Percentiles rank a stretch among this genome's conserved stretches.
Evolutionary conservation across 352 stramenopile species (phyloP).

Genomic region (Bremia lactucae): DNA sequence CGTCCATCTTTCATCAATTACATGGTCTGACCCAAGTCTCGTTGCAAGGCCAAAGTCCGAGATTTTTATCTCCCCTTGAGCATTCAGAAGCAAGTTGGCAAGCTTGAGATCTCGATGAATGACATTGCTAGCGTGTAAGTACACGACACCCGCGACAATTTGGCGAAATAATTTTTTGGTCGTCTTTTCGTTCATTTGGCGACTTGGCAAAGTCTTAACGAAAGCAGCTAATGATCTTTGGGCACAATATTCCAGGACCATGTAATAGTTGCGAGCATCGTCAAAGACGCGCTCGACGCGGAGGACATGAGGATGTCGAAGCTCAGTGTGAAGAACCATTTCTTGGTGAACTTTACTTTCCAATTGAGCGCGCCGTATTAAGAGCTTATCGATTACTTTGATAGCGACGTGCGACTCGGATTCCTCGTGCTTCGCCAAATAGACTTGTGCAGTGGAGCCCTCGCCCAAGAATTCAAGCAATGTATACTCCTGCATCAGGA

Average conservation of each 20-base stretch:
- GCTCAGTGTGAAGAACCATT: conserved; percentile 52
- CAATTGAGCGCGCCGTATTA: conserved; percentile 45
- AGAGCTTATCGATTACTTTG: conserved; percentile 78
- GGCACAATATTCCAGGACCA: conserved; percentile 59
- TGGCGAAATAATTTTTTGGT: conserved; percentile 46
- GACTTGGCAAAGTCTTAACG: conserved; percentile 22
- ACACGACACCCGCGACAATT: conserved; percentile 37
- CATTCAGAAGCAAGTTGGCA: conserved; percentile 57
- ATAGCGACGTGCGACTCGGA: conserved; percentile 39
- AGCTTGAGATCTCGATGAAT: conserved; percentile 78
- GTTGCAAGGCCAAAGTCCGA: conserved; percentile 71
- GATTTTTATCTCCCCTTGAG: conserved; percentile 44
- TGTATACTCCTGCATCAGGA: conserved; percentile 35
- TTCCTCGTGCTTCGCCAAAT: conserved; percentile 44
- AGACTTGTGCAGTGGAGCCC: conserved; percentile 68
- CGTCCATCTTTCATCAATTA: no score
- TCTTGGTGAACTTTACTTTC: conserved; percentile 56
- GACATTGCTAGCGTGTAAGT: conserved; percentile 47
- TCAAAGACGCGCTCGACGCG: conserved; percentile 57
- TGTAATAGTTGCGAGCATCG: conserved; percentile 66
- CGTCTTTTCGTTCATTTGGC: conserved; percentile 31
- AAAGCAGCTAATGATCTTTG: conserved; percentile 36
- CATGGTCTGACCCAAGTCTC: conserved; percentile 33
- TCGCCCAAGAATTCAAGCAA: conserved; percentile 67
- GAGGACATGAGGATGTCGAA: conserved; percentile 47